Base-by-base conservation (phyloP, 1,284 basidiomycete genomes). In the Ceratobasidium sp. region DNA sequence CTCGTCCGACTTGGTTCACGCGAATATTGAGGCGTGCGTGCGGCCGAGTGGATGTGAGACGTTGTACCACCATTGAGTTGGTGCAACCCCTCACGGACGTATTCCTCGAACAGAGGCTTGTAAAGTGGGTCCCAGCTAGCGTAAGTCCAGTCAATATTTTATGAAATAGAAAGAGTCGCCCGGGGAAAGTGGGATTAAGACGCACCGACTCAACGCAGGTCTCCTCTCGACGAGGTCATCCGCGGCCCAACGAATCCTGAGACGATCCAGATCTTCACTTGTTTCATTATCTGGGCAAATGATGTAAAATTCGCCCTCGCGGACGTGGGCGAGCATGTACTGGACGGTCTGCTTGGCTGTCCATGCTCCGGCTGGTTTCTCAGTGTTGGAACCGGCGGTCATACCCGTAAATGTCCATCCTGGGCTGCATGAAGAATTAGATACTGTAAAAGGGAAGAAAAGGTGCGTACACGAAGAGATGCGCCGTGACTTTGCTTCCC, bases 241-340 rank as follows among this genome's bases (percentile, higher is more conserved):
- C 0, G 91, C 88, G 10, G 81, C 84, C 93, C 93, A 96, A 84
- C 91, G 87, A 71, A 95, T 90, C 60, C 93, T 83, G 70, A 94
- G 79, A 68, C 78, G 77, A 73, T 81, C 81, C 40, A 81, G 72
- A 1, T 75, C 73, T 74, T 82, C 83, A 76, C 82, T 84, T 57
- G 92, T 90, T 79, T 97, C 93, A 79, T 93, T 93, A 80, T 97
- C 94, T 8, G 94, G 94, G 72, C 90, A 90, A 69, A 96, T 80
- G 74, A 96, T 89, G 79, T 96, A 96, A 78, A 97, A 97, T 73
- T 92, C 88, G 29, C 93, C 94, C 10, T 83, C 79, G 13, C 92
- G 87, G 34, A 96, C 88, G 67, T 85, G 87, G 77, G 94, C 89
- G 35, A 96, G 83, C 92, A 96, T 94, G 82, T 91, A 96, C 13